phyloP scores from a whole-genome alignment of 495 filamentous ascomycete genomes.

The Xylaria flabelliformis region DNA sequence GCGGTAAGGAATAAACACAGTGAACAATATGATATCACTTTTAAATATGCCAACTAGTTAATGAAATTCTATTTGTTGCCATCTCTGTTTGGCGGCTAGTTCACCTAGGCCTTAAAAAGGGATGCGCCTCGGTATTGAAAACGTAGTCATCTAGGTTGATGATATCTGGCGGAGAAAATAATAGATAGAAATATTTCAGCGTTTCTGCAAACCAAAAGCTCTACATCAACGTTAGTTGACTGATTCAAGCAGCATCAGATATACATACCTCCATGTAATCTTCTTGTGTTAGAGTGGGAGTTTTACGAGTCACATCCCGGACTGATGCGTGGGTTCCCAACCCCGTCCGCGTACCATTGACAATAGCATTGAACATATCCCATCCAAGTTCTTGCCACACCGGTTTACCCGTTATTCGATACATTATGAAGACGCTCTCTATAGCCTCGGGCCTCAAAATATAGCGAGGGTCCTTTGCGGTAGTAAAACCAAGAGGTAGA shows the following conservation, averaged over 20 bases:
- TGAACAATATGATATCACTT: not conserved
- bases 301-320: conserved; percentile 57
- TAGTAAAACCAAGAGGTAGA: conserved; percentile 46
- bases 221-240: conserved; percentile 36
- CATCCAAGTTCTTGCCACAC: conserved; percentile 70
- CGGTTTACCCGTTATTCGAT: conserved; percentile 71
- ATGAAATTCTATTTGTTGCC: not conserved
- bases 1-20: not conserved
- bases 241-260: not conserved
- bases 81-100: not conserved
- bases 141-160: conserved; percentile 80
- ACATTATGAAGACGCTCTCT: conserved; percentile 74
- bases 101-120: conserved; percentile 50
- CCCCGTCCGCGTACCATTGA: conserved; percentile 63
- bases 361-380: conserved; percentile 74
- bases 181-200: conserved; percentile 81
- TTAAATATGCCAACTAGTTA: not conserved
- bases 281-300: conserved; percentile 37
- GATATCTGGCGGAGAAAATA: conserved; percentile 70
- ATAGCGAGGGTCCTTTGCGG: conserved; percentile 50
- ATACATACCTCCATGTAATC: conserved; percentile 55
- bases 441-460: conserved; percentile 66
- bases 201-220: conserved; percentile 77
- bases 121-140: conserved; percentile 63
- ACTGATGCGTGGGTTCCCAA: conserved; percentile 67